Percentiles rank a stretch among this genome's conserved stretches.
These are phyloP conservation scores for Holtermannia corniformis DNA, from an alignment of 768 basidiomycete species.

Conservation along the genomic window DNA sequence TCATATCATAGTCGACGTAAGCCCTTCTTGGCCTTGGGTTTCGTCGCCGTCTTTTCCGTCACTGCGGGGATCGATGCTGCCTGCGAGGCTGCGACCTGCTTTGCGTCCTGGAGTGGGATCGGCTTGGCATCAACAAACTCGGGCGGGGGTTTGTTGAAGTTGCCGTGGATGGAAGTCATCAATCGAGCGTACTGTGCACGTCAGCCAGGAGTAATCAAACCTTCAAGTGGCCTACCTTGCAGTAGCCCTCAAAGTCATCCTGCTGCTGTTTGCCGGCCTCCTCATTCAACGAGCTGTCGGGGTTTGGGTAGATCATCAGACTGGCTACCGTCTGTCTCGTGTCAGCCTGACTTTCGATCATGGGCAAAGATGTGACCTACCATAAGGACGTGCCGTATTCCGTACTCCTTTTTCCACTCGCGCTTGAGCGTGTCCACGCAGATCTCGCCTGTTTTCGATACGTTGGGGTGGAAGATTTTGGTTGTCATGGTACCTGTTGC, in stretches of 20 bases:
- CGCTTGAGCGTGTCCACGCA: slow-evolving; percentile 97
- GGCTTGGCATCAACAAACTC: background rate
- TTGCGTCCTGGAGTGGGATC: background rate
- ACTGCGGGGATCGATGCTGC: background rate
- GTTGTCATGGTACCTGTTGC: slow-evolving; percentile 72
- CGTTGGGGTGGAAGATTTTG: slow-evolving; percentile 96
- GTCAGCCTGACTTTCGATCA: background rate
- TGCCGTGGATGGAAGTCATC: slow-evolving; percentile 79
- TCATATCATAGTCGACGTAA: background rate
- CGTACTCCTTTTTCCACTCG: slow-evolving; percentile 87
- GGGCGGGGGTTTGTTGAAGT: background rate
- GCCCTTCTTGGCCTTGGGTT: background rate
- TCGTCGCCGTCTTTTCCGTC: background rate
- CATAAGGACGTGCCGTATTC: slow-evolving; percentile 80
- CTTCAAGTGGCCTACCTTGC: slow-evolving; percentile 37
- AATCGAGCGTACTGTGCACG: slow-evolving; percentile 61
- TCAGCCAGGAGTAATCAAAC: background rate
- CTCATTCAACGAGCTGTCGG: slow-evolving; percentile 91
- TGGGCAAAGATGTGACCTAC: slow-evolving; percentile 9
- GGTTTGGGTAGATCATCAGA: slow-evolving; percentile 90
- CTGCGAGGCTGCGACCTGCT: background rate
- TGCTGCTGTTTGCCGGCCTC: slow-evolving; percentile 86
- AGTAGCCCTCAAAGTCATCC: slow-evolving; percentile 79
- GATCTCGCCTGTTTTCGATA: slow-evolving; percentile 79
- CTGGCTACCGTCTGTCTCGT: slow-evolving; percentile 73